Conservation (phyloP, 345 rosid genomes). For the Linum tenue region DNA sequence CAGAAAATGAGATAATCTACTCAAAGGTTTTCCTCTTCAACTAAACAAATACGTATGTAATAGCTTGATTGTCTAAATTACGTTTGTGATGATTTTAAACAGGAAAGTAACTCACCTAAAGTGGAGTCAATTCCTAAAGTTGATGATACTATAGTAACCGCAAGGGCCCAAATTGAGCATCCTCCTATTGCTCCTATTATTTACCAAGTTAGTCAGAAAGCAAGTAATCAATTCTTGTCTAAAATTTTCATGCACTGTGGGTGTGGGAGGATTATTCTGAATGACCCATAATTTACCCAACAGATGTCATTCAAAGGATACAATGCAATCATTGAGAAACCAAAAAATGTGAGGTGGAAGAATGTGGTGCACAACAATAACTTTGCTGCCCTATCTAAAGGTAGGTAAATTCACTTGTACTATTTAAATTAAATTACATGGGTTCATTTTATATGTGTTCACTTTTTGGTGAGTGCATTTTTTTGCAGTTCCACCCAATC, state of each 20-base stretch:
- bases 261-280: neutral
- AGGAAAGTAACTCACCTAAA: constrained; percentile 33
- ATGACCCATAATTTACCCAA: neutral
- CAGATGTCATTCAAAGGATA: constrained; percentile 27
- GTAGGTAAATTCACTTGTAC: neutral
- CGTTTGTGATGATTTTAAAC: constrained; percentile 10
- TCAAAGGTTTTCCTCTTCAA: constrained; percentile 32
- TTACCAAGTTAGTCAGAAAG: constrained; percentile 29
- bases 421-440: too few species aligned
- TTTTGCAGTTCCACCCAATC: neutral
- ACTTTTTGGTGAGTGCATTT: too few species aligned
- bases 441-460: too few species aligned
- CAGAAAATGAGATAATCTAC: constrained; percentile 32
- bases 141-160: constrained; percentile 8
- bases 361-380: neutral
- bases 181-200: constrained; percentile 24
- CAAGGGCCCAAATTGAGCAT: constrained; percentile 12
- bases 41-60: neutral
- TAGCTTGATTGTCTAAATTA: neutral
- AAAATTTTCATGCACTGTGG: neutral
- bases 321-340: constrained; percentile 30
- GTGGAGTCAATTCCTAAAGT: constrained; percentile 20
- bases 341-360: constrained; percentile 31
- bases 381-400: neutral
- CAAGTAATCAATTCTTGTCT: neutral